Evolutionary conservation across 176 grass and related monocot genomes (phyloP).

Genomic region (Oropetium thomaeum): DNA sequence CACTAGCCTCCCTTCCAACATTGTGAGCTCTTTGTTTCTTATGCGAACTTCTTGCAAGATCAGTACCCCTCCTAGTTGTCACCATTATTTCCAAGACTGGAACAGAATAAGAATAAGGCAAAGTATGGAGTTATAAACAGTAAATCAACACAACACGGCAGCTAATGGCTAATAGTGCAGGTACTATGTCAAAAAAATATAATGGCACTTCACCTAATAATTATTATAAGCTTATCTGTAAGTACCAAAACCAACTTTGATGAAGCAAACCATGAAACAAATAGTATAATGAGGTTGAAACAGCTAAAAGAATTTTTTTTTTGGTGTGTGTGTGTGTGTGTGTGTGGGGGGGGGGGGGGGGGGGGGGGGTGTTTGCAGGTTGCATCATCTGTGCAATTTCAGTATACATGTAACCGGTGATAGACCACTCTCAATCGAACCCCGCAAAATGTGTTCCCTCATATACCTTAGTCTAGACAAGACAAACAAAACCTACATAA

Average conservation of each 20-base stretch:
- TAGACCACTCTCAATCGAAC: neutral
- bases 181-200: neutral
- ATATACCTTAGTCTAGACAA: neutral
- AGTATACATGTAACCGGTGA: neutral
- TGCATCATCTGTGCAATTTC: neutral
- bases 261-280: neutral
- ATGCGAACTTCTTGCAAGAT: neutral
- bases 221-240: neutral
- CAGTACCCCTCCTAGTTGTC: neutral
- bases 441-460: neutral
- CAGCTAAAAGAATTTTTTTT: neutral
- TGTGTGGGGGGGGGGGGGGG: too few relatives aligned
- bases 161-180: neutral
- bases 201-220: neutral
- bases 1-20: neutral
- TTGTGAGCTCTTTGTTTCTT: neutral
- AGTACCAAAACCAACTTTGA: neutral
- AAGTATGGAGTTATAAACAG: neutral
- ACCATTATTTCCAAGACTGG: slow-evolving; percentile 10
- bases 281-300: neutral
- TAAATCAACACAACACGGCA: neutral
- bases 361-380: neutral
- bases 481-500: neutral
- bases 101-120: neutral
- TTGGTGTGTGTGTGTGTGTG: too few relatives aligned